Base-by-base conservation (phyloP, 1,284 basidiomycete genomes). In the Farysia itapuensis region DNA sequence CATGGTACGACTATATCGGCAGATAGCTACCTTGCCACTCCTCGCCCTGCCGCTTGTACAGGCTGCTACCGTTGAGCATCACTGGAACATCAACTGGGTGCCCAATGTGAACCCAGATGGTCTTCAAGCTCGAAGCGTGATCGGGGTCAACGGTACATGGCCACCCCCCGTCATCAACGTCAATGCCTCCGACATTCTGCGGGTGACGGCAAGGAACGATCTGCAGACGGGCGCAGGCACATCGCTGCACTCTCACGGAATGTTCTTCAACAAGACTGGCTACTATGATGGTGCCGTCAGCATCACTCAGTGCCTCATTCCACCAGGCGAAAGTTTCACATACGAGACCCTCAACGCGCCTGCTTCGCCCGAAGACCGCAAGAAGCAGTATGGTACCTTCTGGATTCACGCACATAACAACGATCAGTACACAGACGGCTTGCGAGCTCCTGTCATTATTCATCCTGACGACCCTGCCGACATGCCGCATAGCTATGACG, bases 401-500 rank as follows among this genome's bases (percentile, higher is more conserved):
- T 82, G 81, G 79, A 80, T 73, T 48, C 73, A 75, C 43, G 51
- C 72, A 3, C 74, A 76, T 43, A 57, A 66, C 29, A 65, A 59
- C 23, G 63, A 64, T 18, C 72, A 72, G 28, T 70, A 70, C 42
- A 64, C 67, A 15, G 74, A 76, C 39, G 74, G 74, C 12, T 50
- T 72, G 8, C 57, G 63, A 36, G 53, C 70, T 7, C 70, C 75
- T 39, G 46, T 78, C 35, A 64, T 78, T 49, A 64, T 78, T 20
- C 78, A 78, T 43, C 59, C 59, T 14, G 59, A 69, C 46, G 37
- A 56, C 15, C 52, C 59, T 4, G 59, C 63, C 14, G 59, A 57
- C 28, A 52, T 66, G 21, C 63, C 48, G 18, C 82, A 86, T 75
- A 67, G 80, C 1, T 97, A 96, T 78, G 93, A 97, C 77, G 90